Evolutionary conservation across 495 filamentous ascomycete genomes (phyloP), one percentile per base, ranked within the genome.

Genomic region (Xylaria acuta): DNA sequence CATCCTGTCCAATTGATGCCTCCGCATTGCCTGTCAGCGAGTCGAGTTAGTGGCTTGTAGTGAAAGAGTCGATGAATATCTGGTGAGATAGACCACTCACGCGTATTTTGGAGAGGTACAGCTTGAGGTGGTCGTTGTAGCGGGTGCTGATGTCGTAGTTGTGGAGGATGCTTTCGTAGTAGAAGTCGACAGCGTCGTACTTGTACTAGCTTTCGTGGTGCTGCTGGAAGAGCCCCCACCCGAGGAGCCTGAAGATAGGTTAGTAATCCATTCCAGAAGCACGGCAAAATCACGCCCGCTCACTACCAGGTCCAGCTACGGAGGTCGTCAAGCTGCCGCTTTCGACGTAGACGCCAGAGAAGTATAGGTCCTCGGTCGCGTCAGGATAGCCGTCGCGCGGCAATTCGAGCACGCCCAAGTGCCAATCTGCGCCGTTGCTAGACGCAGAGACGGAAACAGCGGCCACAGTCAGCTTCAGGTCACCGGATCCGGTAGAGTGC

Each of bases 331-430:
- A 72, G 1, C 79, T 76, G 3, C 83, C 88, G 47, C 80, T 83
- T 81, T 91, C 89, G 58, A 91, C 81, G 70, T 89, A 91, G n/a
- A 90, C 85, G 20, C 89, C 90, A 65, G 84, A 87, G 80, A 88
- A 91, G 74, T 85, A 90, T 85, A 86, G 90, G 72, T 91, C 88
- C 81, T 91, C 77, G 43, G 72, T 76, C 22, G 77, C 73, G 64
- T 85, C 84, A 36, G 80, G 76, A 18, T 77, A 78, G n/a, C 83
- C 84, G 25, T 80, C 79, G 69, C 86, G 84, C 32, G 88, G 84
- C 51, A 91, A 80, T 47, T 89, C 82, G 60, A 91, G 79, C 59
- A 90, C 83, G 51, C 90, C 90, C 20, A 92, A 77, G 79, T 92
- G 89, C 89, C 88, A 92, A 75, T 91, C 89, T 6, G 83, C 86